Conservation (phyloP, 768 basidiomycete genomes). For the Boletus insuetus region DNA sequence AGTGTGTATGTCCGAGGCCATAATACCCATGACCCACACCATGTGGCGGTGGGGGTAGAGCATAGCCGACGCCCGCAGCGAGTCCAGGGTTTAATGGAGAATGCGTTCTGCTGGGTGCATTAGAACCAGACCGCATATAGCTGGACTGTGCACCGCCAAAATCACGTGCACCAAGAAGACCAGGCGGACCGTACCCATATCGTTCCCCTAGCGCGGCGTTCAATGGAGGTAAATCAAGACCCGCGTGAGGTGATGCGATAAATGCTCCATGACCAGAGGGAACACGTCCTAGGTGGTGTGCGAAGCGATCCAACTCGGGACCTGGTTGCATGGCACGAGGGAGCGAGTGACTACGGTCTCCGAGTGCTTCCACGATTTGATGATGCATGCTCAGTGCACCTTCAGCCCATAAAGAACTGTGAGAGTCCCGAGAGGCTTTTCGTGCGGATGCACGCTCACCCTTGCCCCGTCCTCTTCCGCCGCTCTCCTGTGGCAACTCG, state of each 20-base stretch:
- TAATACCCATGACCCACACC: conserved; percentile 36
- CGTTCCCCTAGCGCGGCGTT: conserved; percentile 39
- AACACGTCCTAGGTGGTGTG: conserved; percentile 35
- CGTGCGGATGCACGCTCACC: conserved; percentile 37
- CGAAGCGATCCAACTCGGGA: conserved; percentile 31
- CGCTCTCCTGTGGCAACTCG: conserved; percentile 30
- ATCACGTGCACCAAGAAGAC: conserved; percentile 31
- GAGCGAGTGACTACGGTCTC: conserved; percentile 33
- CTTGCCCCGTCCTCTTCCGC: conserved; percentile 34
- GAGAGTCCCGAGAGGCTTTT: conserved; percentile 36
- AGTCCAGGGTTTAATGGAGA: conserved; percentile 59
- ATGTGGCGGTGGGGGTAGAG: conserved; percentile 40
- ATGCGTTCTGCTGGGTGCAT: conserved; percentile 70
- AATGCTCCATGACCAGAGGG: conserved; percentile 35
- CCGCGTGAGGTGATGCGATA: conserved; percentile 38
- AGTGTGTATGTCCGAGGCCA: conserved; percentile 37
- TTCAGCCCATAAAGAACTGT: conserved; percentile 32
- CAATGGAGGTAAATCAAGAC: conserved; percentile 65
- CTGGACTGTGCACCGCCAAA: conserved; percentile 45
- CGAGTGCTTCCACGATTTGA: conserved; percentile 34
- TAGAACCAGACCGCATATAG: conserved; percentile 63
- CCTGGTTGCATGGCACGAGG: conserved; percentile 31
- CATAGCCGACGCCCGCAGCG: conserved; percentile 39
- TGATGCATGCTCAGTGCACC: conserved; percentile 35
- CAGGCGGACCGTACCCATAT: conserved; percentile 37